A percentile compares a stretch with the other conserved stretches of the same genome.
Conservation (phyloP, 1,284 basidiomycete genomes). For the Hymenochaete sp. region DNA sequence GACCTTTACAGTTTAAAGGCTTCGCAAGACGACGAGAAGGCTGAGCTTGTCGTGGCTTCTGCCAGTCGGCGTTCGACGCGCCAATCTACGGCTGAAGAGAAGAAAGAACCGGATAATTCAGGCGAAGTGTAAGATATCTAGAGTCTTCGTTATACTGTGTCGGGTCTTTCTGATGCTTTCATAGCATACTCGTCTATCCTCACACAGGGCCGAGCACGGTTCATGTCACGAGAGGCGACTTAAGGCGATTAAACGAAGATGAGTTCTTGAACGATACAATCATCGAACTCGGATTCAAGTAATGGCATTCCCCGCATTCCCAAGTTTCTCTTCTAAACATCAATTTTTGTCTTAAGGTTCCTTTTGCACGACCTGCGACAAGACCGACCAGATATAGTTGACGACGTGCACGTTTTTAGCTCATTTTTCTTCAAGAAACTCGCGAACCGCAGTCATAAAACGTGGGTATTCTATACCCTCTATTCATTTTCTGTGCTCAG, state of each 20-base stretch:
- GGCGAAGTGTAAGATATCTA: conserved; percentile 54
- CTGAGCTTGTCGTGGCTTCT: too few species aligned
- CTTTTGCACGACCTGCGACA: conserved; percentile 54
- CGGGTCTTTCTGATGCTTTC: not conserved
- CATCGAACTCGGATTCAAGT: conserved; percentile 94
- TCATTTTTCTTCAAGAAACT: conserved; percentile 97
- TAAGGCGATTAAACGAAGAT: conserved; percentile 59
- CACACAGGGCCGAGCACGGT: conserved; percentile 61
- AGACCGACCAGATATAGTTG: conserved; percentile 50
- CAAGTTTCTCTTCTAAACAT: not conserved
- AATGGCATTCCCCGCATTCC: conserved; percentile 24
- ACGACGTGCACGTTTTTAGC: conserved; percentile 85
- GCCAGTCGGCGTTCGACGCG: not conserved
- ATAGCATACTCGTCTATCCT: conserved; percentile 71
- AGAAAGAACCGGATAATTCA: conserved; percentile 19
- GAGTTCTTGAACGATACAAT: conserved; percentile 94
- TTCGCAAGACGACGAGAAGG: too few species aligned
- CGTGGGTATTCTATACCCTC: conserved; percentile 41
- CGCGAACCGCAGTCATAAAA: conserved; percentile 43
- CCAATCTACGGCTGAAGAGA: not conserved
- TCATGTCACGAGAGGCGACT: conserved; percentile 72
- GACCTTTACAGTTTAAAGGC: too few species aligned
- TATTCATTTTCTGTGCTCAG: too few species aligned
- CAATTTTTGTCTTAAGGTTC: conserved; percentile 36
- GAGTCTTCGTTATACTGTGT: conserved; percentile 6